phyloP scores from a whole-genome alignment of 495 filamentous ascomycete genomes.

The Glutinoglossum americanum region DNA sequence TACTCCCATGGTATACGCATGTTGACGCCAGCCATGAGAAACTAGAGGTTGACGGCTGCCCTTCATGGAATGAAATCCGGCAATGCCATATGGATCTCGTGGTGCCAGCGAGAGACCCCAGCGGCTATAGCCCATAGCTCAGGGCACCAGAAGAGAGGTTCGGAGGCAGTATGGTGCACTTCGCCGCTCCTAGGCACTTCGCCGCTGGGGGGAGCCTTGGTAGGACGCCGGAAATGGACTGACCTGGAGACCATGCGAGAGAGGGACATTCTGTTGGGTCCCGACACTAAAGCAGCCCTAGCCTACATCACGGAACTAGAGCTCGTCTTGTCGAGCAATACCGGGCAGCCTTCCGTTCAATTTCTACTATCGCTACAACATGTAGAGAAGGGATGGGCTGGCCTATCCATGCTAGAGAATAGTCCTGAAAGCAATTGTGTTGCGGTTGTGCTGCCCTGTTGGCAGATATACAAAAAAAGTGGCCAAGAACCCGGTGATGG shows the following conservation, averaged over 20 bases:
- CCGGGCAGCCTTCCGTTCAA: neutral
- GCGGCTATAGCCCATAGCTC: neutral
- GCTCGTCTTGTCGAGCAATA: neutral
- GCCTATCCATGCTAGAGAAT: too few relatives aligned
- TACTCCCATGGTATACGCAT: neutral
- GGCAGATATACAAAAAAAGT: too few relatives aligned
- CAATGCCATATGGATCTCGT: neutral
- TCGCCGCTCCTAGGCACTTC: neutral
- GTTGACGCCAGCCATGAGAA: neutral
- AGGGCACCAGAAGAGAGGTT: neutral
- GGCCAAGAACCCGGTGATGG: too few relatives aligned
- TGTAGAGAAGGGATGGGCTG: too few relatives aligned
- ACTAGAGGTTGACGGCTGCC: neutral
- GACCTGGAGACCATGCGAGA: neutral
- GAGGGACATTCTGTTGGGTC: neutral
- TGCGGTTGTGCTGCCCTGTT: too few relatives aligned
- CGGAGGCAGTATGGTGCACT: neutral
- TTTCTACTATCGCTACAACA: too few relatives aligned
- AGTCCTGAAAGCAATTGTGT: too few relatives aligned
- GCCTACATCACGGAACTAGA: neutral
- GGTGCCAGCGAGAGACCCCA: neutral
- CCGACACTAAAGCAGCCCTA: neutral
- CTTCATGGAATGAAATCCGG: neutral
- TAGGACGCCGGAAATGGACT: neutral
- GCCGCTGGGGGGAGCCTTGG: neutral